Evolutionary conservation across 1,139 yeast species (phyloP), one percentile per base, ranked within the genome.

Genomic region (Schizosaccharomyces versatilis): DNA sequence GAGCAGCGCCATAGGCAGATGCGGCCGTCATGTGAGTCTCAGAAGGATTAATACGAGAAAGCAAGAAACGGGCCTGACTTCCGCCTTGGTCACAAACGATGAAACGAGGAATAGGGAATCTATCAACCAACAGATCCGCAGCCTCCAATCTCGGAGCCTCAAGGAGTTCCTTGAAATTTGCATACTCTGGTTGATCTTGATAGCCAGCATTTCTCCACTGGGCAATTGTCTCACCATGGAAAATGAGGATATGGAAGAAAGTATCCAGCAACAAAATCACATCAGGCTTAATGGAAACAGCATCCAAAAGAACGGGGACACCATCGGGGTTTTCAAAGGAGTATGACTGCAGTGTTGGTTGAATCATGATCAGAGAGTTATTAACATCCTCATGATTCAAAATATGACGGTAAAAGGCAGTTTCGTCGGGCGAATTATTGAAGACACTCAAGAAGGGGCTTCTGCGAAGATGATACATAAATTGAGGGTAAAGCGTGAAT

Each of bases 11-110:
- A 56, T 73, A 70, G 7, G 32, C 73, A 57, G 73, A 69, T 8
- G 49, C 38, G 5, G 32, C 32, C 58, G 74, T 73, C 64, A 77
- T 80, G 68, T 82, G 84, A 49, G 90, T 81, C 60, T 84, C 84
- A 53, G 95, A 81, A 53, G 98, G 97, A 68, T 90, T 90, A 68
- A 90, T 78, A 71, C 85, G 88, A 53, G 96, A 84, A 66, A 85
- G 79, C 69, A 90, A 76, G 75, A 90, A 90, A 72, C 98, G 81
- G 1, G 97, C 97, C 72, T 90, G 98, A 38, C 96, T 86, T 55
- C 95, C 96, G 64, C 97, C 96, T 63, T 86, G 95, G 66, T 88
- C 96, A 56, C 96, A 86, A 63, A 88, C 95, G 62, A 88, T 85
- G 67, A 84, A 90, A 70, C 97, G 79, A 54, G 98, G 98, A 64